phyloP scores from a whole-genome alignment of 768 basidiomycete genomes.

The Mycena pura region DNA sequence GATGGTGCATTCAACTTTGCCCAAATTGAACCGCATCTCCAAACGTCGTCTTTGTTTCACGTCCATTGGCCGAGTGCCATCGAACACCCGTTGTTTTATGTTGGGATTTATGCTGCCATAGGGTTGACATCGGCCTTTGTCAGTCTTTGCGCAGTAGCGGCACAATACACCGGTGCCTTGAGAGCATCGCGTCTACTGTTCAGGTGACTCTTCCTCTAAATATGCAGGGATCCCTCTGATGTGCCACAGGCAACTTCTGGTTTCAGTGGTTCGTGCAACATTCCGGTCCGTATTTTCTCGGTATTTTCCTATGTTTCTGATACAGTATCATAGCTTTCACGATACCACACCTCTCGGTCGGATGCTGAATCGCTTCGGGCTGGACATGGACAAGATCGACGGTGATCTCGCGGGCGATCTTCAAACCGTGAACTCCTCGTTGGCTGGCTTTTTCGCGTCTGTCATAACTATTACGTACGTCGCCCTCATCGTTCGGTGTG shows the following conservation, averaged over 20 bases:
- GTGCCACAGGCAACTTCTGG: conserved; percentile 46
- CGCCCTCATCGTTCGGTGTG: not conserved
- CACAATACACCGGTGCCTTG: conserved; percentile 62
- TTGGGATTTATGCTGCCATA: conserved; percentile 65
- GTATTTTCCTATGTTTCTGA: not conserved
- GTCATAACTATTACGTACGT: conserved; percentile 74
- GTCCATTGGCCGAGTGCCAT: conserved; percentile 50
- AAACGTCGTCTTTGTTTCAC: conserved; percentile 18
- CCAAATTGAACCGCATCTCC: not conserved
- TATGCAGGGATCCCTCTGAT: not conserved
- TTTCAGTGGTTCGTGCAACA: conserved; percentile 62
- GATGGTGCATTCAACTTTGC: conserved; percentile 13
- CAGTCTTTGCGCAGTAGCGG: conserved; percentile 48
- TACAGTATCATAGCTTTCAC: conserved; percentile 2
- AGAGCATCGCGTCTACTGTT: conserved; percentile 47
- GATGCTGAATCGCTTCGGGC: conserved; percentile 79
- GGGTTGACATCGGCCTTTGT: conserved; percentile 54
- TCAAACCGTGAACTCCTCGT: conserved; percentile 77
- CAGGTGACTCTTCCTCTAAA: conserved; percentile 33
- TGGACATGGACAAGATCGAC: conserved; percentile 89
- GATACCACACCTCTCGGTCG: conserved; percentile 85
- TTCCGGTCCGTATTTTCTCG: conserved; percentile 47
- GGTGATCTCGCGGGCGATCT: conserved; percentile 69
- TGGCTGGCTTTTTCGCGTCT: conserved; percentile 80
- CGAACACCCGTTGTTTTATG: conserved; percentile 69